These are phyloP conservation scores for Mortierella sp. DNA, from an alignment of 371 early-diverging fungal genomes.

Conservation along the genomic window DNA sequence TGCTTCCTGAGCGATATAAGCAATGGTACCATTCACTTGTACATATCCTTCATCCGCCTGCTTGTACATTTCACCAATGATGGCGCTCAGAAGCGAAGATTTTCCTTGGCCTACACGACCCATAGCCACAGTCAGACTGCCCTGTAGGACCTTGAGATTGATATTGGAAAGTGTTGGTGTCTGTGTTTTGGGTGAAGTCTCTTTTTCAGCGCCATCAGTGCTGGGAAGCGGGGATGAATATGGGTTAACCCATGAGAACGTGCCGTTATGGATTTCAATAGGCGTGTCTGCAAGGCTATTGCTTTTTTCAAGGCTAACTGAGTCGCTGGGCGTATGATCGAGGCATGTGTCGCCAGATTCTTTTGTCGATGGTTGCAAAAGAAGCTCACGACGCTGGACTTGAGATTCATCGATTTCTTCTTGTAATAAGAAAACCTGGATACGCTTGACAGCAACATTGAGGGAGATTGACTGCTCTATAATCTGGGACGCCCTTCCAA, in stretches of 20 bases:
- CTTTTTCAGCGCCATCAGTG: background rate
- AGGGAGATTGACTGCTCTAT: conserved; percentile 24
- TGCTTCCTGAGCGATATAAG: conserved; percentile 71
- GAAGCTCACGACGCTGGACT: conserved; percentile 44
- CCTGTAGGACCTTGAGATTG: conserved; percentile 64
- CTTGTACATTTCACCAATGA: conserved; percentile 59
- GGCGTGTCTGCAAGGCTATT: conserved; percentile 56
- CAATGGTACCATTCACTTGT: conserved; percentile 51
- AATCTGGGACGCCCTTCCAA: conserved; percentile 22
- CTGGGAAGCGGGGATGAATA: background rate
- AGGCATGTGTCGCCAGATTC: background rate
- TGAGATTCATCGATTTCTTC: conserved; percentile 58
- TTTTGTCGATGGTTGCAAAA: no score
- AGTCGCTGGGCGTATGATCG: background rate
- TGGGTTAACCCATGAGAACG: conserved; percentile 32
- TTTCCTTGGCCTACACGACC: conserved; percentile 59
- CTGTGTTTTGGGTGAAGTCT: background rate
- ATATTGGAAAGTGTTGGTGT: conserved; percentile 67
- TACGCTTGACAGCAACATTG: conserved; percentile 41
- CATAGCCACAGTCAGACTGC: conserved; percentile 37
- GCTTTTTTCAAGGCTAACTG: conserved; percentile 37
- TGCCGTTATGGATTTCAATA: conserved; percentile 30
- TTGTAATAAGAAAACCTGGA: conserved; percentile 37
- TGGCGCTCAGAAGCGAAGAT: conserved; percentile 37
- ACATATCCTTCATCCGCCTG: conserved; percentile 33